Percentiles rank a stretch among this genome's conserved stretches.
Conservation (phyloP, 129 eudicot genomes). For the Daucus carota region DNA sequence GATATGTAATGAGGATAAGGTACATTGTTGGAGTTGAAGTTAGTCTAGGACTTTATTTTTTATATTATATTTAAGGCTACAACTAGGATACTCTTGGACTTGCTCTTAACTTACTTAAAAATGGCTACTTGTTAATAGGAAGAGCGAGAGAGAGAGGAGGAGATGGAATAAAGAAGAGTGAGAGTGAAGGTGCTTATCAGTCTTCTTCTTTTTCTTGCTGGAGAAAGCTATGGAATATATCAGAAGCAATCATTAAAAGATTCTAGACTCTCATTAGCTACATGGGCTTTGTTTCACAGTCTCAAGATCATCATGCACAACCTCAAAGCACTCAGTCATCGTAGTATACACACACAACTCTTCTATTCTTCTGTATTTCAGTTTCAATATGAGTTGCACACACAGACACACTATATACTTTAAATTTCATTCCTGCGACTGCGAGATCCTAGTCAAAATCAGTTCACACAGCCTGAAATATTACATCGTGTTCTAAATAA, state of each 20-base stretch:
- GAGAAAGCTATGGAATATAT: background rate
- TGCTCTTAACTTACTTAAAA: no score
- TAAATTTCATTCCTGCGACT: no score
- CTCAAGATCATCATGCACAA: constrained; percentile 3
- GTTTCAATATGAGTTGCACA: background rate
- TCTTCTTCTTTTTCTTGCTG: background rate
- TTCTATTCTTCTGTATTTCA: background rate
- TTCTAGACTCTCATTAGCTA: background rate
- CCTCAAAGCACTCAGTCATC: background rate
- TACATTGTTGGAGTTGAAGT: no score
- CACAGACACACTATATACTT: no score
- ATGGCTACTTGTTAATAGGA: no score
- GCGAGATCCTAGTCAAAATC: no score
- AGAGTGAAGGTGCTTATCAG: background rate
- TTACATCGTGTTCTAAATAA: no score
- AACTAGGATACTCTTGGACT: no score
- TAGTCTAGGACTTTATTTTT: no score
- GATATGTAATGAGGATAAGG: no score
- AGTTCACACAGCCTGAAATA: no score
- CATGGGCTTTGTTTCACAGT: background rate
- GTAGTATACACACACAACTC: background rate
- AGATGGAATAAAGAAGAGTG: constrained; percentile 1
- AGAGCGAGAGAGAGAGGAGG: background rate
- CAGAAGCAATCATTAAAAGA: background rate
- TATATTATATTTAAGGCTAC: no score